Base-by-base conservation (phyloP, 192 early-diverging fungal genomes). In the Geosiphon pyriformis region DNA sequence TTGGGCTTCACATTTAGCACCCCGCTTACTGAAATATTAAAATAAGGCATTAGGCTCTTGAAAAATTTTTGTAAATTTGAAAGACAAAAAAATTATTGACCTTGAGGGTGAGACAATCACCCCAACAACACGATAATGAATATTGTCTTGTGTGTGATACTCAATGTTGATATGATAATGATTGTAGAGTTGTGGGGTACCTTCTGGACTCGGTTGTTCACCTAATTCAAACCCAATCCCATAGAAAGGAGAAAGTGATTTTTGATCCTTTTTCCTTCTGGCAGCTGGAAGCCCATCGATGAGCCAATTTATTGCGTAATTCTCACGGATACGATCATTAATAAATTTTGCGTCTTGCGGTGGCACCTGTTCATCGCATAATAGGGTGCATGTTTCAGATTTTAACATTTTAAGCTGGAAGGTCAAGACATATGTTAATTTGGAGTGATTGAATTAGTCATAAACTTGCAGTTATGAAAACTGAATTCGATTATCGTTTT, bases 251-350 rank as follows among this genome's bases (percentile, higher is more conserved):
- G 79, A 63, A 33, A 77, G 53, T 22, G 80, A 77, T 54, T 86
- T 77, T 32, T 75, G 69, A 53, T 87, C 86, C 4, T 74, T 68
- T 49, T 82, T 80, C 4, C 67, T 78, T 20, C 77, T 81, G 20
- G 86, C 93, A 56, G 84, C 94, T 0, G 96, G 96, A 20, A 98
- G 80, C 4, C 93, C 93, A 76, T 98, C 96, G 42, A 98, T 90
- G 57, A 93, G 76, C 89, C 89, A 90, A 72, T 91, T 92, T 57
- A 87, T 76, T 26, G 78, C 83, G 71, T 92, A 92, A 22, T 87
- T 85, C 65, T 91, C 89, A 50, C 72, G 69, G 23, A 92, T 89
- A 59, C 93, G 85, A 48, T 88, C 87, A 68, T 91, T 92, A 53
- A 96, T 90, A 77, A 98, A 96, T 54, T 85, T 74, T 0, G 88